Percentiles rank a stretch among this genome's conserved stretches.
Conservation (phyloP, 805 yeast species). For the Groenewaldozyma salmanticensis region DNA sequence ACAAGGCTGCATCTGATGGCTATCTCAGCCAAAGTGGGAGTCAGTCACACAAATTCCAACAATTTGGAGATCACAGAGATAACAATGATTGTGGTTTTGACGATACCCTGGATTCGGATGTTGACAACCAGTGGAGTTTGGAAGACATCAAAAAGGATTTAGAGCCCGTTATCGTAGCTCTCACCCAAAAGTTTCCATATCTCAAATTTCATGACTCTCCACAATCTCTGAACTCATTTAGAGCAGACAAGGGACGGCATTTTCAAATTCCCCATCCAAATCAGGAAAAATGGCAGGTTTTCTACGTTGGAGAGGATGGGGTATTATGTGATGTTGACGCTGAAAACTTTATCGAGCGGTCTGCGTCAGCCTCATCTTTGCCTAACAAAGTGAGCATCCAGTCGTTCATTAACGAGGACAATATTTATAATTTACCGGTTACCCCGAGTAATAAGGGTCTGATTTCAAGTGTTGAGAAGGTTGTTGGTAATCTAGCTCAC, state of each 20-base stretch:
- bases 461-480: constrained; percentile 9
- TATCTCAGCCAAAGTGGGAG: too few species aligned
- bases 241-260: constrained; percentile 15
- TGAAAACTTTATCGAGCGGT: constrained; percentile 12
- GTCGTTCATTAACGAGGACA: neutral
- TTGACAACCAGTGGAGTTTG: constrained; percentile 24
- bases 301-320: constrained; percentile 23
- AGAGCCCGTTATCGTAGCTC: constrained; percentile 26
- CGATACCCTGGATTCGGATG: constrained; percentile 5
- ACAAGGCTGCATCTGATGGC: constrained; percentile 7
- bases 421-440: neutral
- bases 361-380: constrained; percentile 3
- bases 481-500: constrained; percentile 11
- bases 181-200: constrained; percentile 16
- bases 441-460: constrained; percentile 6
- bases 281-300: constrained; percentile 26
- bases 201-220: constrained; percentile 11
- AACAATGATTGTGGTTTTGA: neutral
- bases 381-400: neutral
- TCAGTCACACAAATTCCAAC: too few species aligned
- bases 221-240: constrained; percentile 13
- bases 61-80: too few species aligned
- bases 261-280: constrained; percentile 19
- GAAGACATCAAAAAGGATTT: constrained; percentile 25
- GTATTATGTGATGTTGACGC: constrained; percentile 21